phyloP scores from a whole-genome alignment of 2,329 filamentous ascomycete species.

The Lachnellula subtilissima region DNA sequence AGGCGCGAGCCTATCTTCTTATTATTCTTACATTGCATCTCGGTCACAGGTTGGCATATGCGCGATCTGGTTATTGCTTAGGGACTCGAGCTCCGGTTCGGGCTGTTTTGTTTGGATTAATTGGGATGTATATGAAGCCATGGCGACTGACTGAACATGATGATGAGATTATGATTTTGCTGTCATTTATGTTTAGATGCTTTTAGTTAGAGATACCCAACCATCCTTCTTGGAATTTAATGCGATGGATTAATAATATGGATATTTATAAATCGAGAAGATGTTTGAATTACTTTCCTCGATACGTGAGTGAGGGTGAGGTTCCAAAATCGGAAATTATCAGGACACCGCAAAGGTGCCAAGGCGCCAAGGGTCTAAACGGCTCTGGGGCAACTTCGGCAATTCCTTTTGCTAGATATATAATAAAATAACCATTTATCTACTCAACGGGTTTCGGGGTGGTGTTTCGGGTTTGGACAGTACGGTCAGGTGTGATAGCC shows the following conservation, averaged over 20 bases:
- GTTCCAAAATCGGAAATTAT: no score
- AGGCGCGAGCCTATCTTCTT: slow-evolving; percentile 11
- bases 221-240: background rate
- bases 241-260: background rate
- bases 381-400: no score
- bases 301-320: no score
- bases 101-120: background rate
- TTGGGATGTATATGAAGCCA: background rate
- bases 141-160: background rate
- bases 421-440: no score
- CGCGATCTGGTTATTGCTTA: slow-evolving; percentile 9
- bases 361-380: no score
- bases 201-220: background rate
- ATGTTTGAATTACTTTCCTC: no score
- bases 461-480: no score
- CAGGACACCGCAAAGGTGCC: no score
- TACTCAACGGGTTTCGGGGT: no score
- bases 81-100: background rate
- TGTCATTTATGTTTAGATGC: background rate
- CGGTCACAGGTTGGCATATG: slow-evolving; percentile 6
- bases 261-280: no score
- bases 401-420: no score
- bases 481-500: no score
- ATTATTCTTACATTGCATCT: background rate
- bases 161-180: slow-evolving; percentile 5